Conservation (phyloP, 2,329 filamentous ascomycete species). For the Curvularia verruculosa region DNA sequence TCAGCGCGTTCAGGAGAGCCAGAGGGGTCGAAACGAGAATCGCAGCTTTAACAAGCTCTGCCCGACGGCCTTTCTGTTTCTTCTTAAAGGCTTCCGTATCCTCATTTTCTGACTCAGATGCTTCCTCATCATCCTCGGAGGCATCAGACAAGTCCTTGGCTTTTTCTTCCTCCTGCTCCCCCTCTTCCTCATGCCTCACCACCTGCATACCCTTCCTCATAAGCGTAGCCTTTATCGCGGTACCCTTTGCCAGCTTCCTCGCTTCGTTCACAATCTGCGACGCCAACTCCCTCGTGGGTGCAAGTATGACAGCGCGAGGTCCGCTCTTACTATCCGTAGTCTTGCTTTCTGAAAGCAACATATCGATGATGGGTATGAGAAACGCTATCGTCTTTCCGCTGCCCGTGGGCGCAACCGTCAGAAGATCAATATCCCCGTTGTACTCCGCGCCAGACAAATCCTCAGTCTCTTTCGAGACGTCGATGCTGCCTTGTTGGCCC, state of each 20-base stretch:
- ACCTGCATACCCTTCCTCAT: slow-evolving; percentile 87
- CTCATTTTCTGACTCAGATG: slow-evolving; percentile 45
- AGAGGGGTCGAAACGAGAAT: slow-evolving; percentile 82
- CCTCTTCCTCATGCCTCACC: slow-evolving; percentile 50
- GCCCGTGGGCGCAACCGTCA: slow-evolving; percentile 91
- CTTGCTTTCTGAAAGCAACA: slow-evolving; percentile 57
- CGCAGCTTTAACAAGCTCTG: slow-evolving; percentile 71
- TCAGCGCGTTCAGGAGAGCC: slow-evolving; percentile 75
- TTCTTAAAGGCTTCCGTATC: slow-evolving; percentile 40
- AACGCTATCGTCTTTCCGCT: slow-evolving; percentile 97
- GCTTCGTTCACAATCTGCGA: slow-evolving; percentile 69
- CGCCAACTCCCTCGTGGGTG: slow-evolving; percentile 59
- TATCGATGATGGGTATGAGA: slow-evolving; percentile 82
- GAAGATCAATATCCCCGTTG: slow-evolving; percentile 67
- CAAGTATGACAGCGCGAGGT: slow-evolving; percentile 53
- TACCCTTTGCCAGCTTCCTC: slow-evolving; percentile 77
- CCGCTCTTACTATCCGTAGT: slow-evolving; percentile 24
- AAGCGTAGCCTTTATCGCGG: slow-evolving; percentile 76
- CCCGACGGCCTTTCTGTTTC: slow-evolving; percentile 44
- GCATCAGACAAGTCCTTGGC: slow-evolving; percentile 42
- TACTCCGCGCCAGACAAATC: slow-evolving; percentile 28
- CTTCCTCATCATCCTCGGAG: slow-evolving; percentile 48
- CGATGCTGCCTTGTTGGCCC: background rate
- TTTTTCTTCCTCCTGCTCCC: slow-evolving; percentile 44
- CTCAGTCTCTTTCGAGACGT: slow-evolving; percentile 49